Conservation (phyloP, 306 rosid genomes). For the Chamaecrista fasciculata region DNA sequence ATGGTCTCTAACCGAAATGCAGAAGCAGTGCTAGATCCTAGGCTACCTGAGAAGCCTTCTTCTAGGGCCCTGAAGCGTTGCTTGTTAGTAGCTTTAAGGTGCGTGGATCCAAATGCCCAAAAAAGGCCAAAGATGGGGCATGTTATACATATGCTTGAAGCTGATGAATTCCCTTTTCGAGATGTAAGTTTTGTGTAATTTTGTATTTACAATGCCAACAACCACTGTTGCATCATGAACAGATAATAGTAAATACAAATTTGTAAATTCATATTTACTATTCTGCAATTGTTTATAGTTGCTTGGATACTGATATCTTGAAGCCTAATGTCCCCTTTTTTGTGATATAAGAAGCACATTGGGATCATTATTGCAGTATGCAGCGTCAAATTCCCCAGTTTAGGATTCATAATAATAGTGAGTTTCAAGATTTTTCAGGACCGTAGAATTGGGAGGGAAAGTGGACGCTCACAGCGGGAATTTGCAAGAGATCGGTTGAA, state of each 20-base stretch:
- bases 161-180: slow-evolving; percentile 57
- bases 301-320: not conserved
- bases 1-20: slow-evolving; percentile 69
- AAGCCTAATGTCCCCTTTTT: no score
- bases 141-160: slow-evolving; percentile 70
- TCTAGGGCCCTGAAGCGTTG: slow-evolving; percentile 70
- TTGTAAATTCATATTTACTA: no score
- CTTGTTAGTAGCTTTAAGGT: slow-evolving; percentile 65
- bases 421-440: not conserved
- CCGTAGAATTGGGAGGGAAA: slow-evolving; percentile 9
- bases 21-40: slow-evolving; percentile 69
- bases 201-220: not conserved
- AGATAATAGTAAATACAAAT: no score
- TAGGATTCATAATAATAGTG: not conserved
- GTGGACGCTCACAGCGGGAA: not conserved
- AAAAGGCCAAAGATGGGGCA: slow-evolving; percentile 82
- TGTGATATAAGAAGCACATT: not conserved
- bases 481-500: not conserved
- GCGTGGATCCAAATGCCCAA: slow-evolving; percentile 68
- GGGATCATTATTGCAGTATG: not conserved
- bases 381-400: not conserved
- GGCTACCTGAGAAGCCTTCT: slow-evolving; percentile 60
- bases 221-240: no score
- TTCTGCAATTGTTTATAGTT: not conserved
- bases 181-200: not conserved